Base-by-base conservation (phyloP, 306 rosid genomes). In the Gynostemma pentaphyllum region DNA sequence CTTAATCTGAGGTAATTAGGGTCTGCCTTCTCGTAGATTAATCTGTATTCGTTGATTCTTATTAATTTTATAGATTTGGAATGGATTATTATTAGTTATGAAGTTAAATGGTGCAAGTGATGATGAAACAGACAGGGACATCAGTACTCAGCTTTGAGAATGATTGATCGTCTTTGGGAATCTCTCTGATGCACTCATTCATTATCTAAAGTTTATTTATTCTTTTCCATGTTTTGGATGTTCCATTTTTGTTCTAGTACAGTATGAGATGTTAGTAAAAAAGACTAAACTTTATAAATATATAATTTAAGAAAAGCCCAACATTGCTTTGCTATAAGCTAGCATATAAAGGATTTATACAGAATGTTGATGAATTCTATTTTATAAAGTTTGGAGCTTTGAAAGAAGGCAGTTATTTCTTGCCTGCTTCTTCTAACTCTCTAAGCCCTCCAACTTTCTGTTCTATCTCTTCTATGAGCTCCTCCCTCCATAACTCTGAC, bases 391-490 rank as follows among this genome's bases (percentile, higher is more conserved):
- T n/a, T n/a, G n/a, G n/a, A n/a, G n/a, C n/a, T n/a, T n/a, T n/a
- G n/a, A n/a, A n/a, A n/a, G n/a, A n/a, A n/a, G n/a, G n/a, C n/a
- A n/a, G n/a, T 39, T 88, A 84, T 56, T 88, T 79, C 72, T 77
- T 88, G 34, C 72, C 77, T 42, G 86, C 89, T 67, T 88, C 94
- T 76, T 88, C 96, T 65, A 88, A 71, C 60, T 88, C 96, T 63
- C 73, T 72, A 55, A 88, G 76, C 24, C 90, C 89, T 76, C 92
- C 96, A 59, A 83, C 94, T 77, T 81, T 88, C 66, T 79, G 88
- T 60, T 88, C 96, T 53, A 88, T 88, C 80, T 85, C 96, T 81
- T 88, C 96, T 50, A 88, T 83, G 70, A 88, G 74, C 76, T 88
- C 96, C 76, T 88, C 96, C 2, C 86, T 68, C 94, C 88, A 85